phyloP scores from a whole-genome alignment of 1,284 basidiomycete genomes.

The Retiboletus fuscus region DNA sequence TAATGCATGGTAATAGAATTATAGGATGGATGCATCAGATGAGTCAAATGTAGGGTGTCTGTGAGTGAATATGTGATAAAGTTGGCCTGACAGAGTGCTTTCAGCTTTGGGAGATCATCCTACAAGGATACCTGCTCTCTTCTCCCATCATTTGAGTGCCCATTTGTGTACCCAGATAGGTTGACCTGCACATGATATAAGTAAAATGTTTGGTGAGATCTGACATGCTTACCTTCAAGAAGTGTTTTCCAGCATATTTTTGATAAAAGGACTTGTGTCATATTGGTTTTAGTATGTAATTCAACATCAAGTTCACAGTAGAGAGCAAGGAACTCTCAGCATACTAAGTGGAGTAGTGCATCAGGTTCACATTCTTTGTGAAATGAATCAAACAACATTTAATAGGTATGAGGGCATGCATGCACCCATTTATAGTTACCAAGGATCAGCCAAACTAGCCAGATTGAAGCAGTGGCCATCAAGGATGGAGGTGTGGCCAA shows the following conservation, averaged over 20 bases:
- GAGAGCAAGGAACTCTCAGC: constrained; percentile 86
- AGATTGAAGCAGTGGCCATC: constrained; percentile 90
- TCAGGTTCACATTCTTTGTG: constrained; percentile 82
- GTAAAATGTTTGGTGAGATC: background rate
- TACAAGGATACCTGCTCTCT: constrained; percentile 45
- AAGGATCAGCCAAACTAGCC: constrained; percentile 90
- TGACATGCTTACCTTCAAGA: too few relatives aligned
- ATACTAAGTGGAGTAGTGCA: constrained; percentile 94
- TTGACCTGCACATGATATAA: constrained; percentile 58
- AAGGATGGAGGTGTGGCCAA: constrained; percentile 86
- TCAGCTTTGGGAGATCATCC: too few relatives aligned
- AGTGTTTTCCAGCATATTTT: too few relatives aligned
- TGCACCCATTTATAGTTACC: constrained; percentile 89
- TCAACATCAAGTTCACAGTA: constrained; percentile 75
- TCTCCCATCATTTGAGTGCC: constrained; percentile 71
- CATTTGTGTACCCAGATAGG: constrained; percentile 69
- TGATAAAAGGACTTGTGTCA: constrained; percentile 53
- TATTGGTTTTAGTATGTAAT: constrained; percentile 67
- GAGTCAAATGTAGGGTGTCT: constrained; percentile 9
- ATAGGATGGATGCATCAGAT: constrained; percentile 42
- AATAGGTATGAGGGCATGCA: constrained; percentile 17
- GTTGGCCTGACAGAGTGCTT: background rate
- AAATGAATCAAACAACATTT: constrained; percentile 7
- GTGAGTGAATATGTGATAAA: constrained; percentile 11
- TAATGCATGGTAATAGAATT: constrained; percentile 40